Percentiles rank a stretch among this genome's conserved stretches.
Conservation (phyloP, 1,284 basidiomycete species). For the Trichosporon ovoides region DNA sequence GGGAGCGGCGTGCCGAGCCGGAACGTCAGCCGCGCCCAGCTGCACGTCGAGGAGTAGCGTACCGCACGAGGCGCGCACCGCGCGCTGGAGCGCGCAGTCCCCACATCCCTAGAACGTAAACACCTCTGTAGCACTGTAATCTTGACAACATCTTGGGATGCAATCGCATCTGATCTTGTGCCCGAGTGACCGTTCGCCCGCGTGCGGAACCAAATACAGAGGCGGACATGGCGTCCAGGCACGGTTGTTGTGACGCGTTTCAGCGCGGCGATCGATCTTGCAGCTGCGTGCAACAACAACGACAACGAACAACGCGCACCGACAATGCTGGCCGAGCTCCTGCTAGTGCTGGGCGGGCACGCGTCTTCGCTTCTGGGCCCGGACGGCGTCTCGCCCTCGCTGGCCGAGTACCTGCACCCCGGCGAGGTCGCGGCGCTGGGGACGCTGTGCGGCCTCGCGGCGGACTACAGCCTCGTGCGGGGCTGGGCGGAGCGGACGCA, state of each 20-base stretch:
- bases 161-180: too few relatives aligned
- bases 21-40: slow-evolving; percentile 5
- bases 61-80: not conserved
- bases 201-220: not conserved
- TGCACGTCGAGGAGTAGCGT: not conserved
- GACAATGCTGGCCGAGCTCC: slow-evolving; percentile 72
- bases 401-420: slow-evolving; percentile 69
- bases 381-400: slow-evolving; percentile 57
- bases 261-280: not conserved
- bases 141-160: too few relatives aligned
- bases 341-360: slow-evolving; percentile 76
- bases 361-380: slow-evolving; percentile 65
- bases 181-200: too few relatives aligned
- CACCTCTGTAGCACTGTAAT: too few relatives aligned
- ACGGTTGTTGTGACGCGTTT: slow-evolving; percentile 6
- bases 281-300: not conserved
- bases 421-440: slow-evolving; percentile 76
- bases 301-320: not conserved
- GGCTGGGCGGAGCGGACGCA: slow-evolving; percentile 28
- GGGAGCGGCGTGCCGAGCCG: slow-evolving; percentile 5
- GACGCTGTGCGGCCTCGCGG: slow-evolving; percentile 64
- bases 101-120: too few relatives aligned
- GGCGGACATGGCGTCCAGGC: not conserved
- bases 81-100: too few relatives aligned
- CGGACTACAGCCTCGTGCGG: slow-evolving; percentile 66